These are phyloP conservation scores for Ulvella scutata DNA, from an alignment of 139 green algal species.

Conservation along the genomic window DNA sequence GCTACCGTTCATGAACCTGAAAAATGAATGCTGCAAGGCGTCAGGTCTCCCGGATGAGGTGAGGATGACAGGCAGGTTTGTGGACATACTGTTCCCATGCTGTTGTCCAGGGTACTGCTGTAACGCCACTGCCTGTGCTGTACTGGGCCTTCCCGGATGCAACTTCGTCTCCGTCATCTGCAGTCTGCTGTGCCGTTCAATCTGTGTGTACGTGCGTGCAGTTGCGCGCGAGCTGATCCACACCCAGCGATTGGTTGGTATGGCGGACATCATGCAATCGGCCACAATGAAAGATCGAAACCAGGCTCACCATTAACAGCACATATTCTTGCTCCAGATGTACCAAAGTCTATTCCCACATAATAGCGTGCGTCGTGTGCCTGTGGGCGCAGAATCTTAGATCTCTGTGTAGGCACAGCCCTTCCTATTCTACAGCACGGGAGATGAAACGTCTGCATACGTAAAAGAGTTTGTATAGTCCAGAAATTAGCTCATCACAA, in stretches of 20 bases:
- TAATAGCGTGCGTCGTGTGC: too few relatives aligned
- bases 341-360: slow-evolving; percentile 83
- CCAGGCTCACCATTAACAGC: slow-evolving; percentile 54
- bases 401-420: too few relatives aligned
- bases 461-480: too few relatives aligned
- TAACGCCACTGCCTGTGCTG: too few relatives aligned
- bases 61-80: too few relatives aligned
- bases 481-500: too few relatives aligned
- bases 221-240: neutral
- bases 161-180: neutral
- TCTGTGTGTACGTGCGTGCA: neutral
- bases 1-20: too few relatives aligned
- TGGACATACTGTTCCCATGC: slow-evolving; percentile 34
- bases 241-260: neutral
- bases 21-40: too few relatives aligned
- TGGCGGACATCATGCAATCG: neutral
- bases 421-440: too few relatives aligned
- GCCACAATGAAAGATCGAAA: neutral
- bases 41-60: too few relatives aligned
- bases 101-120: slow-evolving; percentile 21
- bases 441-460: too few relatives aligned
- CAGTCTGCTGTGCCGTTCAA: neutral
- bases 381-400: too few relatives aligned
- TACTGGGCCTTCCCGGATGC: neutral
- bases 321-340: slow-evolving; percentile 51